Evolutionary conservation across 1,284 basidiomycete species (phyloP), one percentile per base, ranked within the genome.

Genomic region (Leccinum solheimii): DNA sequence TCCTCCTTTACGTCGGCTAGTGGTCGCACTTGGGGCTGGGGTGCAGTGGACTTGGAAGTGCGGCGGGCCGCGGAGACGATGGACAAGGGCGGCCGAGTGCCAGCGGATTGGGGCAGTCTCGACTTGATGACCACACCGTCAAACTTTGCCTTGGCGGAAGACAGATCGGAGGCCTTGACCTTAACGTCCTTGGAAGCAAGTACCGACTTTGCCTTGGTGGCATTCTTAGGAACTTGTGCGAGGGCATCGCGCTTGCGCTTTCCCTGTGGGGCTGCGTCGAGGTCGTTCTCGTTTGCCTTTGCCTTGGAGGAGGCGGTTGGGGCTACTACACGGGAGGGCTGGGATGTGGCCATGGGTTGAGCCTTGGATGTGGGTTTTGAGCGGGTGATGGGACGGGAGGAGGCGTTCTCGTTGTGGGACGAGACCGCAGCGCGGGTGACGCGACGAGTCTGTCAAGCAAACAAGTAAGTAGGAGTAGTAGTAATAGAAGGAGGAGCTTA

Each of bases 161-260:
- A 65, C 26, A 70, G 75, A 61, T 81, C 80, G 69, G 80, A 80
- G 57, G 66, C 73, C 67, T 82, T 83, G 32, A 75, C 78, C 73
- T 85, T 86, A 43, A 58, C 57, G 5, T 72, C 71, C 58, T 70
- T 72, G 13, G 68, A 66, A 3, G 69, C 70, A 3, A 69, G 71
- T 14, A 65, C 64, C 58, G 69, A 65, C 67, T 80, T 80, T 66
- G 81, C 75, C 71, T 83, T 83, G 63, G 79, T 79, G 30, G 81
- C 77, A 21, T 81, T 76, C 56, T 80, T 77, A 4, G 85, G 81
- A 26, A 90, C 85, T 16, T 50, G 49, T 10, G 85, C 86, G 32
- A 91, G 78, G 3, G 88, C 87, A 61, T 90, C 87, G 55, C 90
- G 86, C 73, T 92, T 91, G 63, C 88, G 82, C 76, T 92, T 92